These are phyloP conservation scores for Biscogniauxia sp. DNA, from an alignment of 2,329 filamentous ascomycete genomes.

Conservation along the genomic window DNA sequence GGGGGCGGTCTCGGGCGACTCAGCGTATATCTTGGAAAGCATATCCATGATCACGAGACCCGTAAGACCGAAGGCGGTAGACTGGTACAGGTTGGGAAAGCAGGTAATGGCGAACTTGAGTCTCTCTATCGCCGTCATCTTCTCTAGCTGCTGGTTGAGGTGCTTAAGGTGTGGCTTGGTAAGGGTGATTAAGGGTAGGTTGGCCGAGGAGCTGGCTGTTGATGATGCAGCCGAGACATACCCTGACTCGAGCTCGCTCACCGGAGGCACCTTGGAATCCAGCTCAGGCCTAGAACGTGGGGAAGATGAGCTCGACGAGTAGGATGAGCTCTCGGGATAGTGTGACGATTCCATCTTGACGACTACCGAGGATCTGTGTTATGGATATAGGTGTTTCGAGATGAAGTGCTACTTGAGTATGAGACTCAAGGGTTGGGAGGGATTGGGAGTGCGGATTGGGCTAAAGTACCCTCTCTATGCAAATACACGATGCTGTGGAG, in stretches of 20 bases:
- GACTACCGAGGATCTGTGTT: neutral
- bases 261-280: conserved; percentile 41
- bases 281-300: conserved; percentile 35
- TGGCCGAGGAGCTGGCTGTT: conserved; percentile 59
- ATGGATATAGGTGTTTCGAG: conserved; percentile 4
- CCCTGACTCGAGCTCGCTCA: conserved; percentile 68
- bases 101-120: conserved; percentile 89
- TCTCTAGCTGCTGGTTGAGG: conserved; percentile 84
- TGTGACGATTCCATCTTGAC: conserved; percentile 20
- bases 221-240: conserved; percentile 67
- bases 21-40: conserved; percentile 69
- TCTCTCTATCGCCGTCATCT: conserved; percentile 86
- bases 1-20: conserved; percentile 57
- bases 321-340: conserved; percentile 37
- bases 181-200: conserved; percentile 76
- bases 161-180: conserved; percentile 85
- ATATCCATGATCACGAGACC: conserved; percentile 83
- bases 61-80: conserved; percentile 78
- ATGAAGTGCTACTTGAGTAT: neutral
- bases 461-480: neutral
- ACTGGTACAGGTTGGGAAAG: conserved; percentile 86
- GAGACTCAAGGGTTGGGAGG: neutral
- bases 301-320: conserved; percentile 40
- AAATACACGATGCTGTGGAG: neutral
- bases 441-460: neutral